Base-by-base conservation (phyloP, 768 basidiomycete genomes). In the Hypholoma sublateritium region DNA sequence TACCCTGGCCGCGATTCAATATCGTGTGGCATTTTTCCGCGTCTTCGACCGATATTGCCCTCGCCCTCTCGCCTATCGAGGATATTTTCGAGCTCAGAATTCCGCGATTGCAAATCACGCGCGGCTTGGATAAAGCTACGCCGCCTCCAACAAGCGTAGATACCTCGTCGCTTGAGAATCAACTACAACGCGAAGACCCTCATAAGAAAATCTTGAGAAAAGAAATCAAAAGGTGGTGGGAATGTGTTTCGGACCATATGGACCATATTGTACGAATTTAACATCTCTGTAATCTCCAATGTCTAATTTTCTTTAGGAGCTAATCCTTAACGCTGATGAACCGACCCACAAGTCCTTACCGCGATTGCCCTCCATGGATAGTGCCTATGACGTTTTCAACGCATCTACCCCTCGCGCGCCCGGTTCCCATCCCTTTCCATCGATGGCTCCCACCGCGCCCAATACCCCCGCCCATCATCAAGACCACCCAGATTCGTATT, bases 141-240 rank as follows among this genome's bases (percentile, higher is more conserved):
- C 57, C 60, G 24, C 56, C 65, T 36, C 50, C 55, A 13, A 45
- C 57, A 9, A 51, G 55, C 25, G 14, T 28, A 50, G 46, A 58
- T 16, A 34, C 32, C 32, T 24, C 28, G 14, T 37, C 50, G n/a
- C 28, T 32, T 32, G 59, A 48, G 12, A 69, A 69, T 6, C 62
- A 54, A 8, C 35, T 49, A 17, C 57, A 48, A 12, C 69, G 69
- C 8, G 65, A 58, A 12, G 74, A 72, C 32, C 73, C 74, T 19
- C 80, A 80, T 58, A 84, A 79, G 67, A 75, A 75, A 37, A 61
- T 69, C 3, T 67, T 89, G n/a, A 68, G 85, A 56, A 69, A 74
- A 53, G 85, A 90, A 66, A 88, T 90, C 57, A 78, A 74, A 65
- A 63, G 59, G 32, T 89, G 86, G 85, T 90, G 87, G 87, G 81